These are phyloP conservation scores for Nicotiana noctiflora DNA, from an alignment of 257 asterid genomes.

Conservation along the genomic window DNA sequence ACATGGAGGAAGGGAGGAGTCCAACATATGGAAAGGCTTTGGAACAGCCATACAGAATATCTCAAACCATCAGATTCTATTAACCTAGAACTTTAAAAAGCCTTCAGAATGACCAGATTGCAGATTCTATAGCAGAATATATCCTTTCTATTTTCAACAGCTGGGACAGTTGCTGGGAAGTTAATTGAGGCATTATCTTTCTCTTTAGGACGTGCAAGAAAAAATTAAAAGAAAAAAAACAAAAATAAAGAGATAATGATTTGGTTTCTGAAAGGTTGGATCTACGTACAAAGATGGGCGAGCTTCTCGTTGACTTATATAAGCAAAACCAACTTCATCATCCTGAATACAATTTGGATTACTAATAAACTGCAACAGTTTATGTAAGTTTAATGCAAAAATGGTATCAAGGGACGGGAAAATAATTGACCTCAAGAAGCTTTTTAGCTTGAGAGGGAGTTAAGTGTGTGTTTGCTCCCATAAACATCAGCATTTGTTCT, in stretches of 20 bases:
- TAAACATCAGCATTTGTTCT: conserved; percentile 91
- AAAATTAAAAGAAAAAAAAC: not conserved
- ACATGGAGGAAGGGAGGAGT: not conserved
- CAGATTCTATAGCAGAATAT: not conserved
- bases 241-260: not conserved
- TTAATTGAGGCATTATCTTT: not conserved
- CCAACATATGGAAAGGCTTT: not conserved
- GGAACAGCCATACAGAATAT: not conserved
- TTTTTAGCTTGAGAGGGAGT: conserved; percentile 63
- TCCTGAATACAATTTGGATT: conserved; percentile 47
- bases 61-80: not conserved
- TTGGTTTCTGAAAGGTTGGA: conserved; percentile 16
- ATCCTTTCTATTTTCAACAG: not conserved
- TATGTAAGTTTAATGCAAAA: not conserved
- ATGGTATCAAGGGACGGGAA: not conserved
- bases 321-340: conserved; percentile 86
- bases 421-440: conserved; percentile 68
- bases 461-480: conserved; percentile 83
- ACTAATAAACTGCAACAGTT: conserved; percentile 2
- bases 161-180: not conserved
- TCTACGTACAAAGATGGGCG: conserved; percentile 78
- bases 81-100: not conserved
- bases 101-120: not conserved
- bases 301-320: conserved; percentile 89
- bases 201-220: not conserved